Evolutionary conservation across 352 stramenopile species (phyloP).

Genomic region (Globisporangium paroecandrum): DNA sequence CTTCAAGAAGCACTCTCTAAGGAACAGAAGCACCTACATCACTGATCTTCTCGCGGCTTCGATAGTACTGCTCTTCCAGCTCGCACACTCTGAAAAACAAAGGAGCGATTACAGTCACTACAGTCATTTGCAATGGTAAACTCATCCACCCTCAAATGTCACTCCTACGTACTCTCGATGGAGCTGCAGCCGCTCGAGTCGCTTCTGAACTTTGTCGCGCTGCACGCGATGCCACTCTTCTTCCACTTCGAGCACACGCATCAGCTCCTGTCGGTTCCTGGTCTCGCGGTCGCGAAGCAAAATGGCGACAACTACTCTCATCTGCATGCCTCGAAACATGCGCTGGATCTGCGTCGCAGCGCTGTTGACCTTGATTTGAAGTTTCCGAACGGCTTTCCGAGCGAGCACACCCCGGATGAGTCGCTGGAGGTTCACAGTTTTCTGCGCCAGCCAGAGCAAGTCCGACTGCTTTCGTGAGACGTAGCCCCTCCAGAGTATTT

Average conservation of each 20-base stretch:
- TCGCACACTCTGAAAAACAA: constrained; percentile 40
- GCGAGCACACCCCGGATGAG: constrained; percentile 47
- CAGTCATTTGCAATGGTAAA: not conserved
- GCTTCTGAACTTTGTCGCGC: constrained; percentile 47
- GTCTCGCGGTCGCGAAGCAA: constrained; percentile 64
- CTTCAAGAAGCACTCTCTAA: not conserved
- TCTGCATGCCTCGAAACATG: constrained; percentile 59
- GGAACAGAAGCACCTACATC: constrained; percentile 32
- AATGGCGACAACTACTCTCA: constrained; percentile 27
- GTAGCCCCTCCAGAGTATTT: constrained; percentile 58
- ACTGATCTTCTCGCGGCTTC: constrained; percentile 51
- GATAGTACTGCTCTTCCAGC: constrained; percentile 65
- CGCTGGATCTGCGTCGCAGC: constrained; percentile 60
- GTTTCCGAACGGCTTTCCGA: constrained; percentile 32
- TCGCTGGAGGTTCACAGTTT: constrained; percentile 51
- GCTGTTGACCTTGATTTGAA: constrained; percentile 12
- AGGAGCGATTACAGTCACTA: not conserved
- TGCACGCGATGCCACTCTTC: constrained; percentile 64
- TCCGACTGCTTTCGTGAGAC: constrained; percentile 42
- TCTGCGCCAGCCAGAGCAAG: constrained; percentile 43
- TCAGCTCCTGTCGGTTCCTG: constrained; percentile 56
- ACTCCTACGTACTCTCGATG: constrained; percentile 37
- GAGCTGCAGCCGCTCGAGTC: constrained; percentile 55
- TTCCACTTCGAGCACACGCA: constrained; percentile 66
- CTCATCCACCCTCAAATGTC: not conserved